Conservation (phyloP, 768 basidiomycete genomes). For the Boletus eberwhitei region DNA sequence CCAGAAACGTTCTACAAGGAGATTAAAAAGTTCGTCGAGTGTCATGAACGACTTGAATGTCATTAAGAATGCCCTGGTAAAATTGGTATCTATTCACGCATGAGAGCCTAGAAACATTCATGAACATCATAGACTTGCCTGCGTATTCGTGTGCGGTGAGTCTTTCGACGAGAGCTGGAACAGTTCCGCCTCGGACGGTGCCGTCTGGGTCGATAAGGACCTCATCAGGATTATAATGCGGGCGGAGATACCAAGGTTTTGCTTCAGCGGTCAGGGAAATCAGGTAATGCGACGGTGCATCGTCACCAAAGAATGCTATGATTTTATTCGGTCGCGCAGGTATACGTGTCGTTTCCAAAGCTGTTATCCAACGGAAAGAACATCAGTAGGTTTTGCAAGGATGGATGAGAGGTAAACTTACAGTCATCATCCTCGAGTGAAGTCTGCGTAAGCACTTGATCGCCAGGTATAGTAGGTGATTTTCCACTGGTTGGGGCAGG, state of each 20-base stretch:
- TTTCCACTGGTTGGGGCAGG: slow-evolving; percentile 14
- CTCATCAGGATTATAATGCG: slow-evolving; percentile 53
- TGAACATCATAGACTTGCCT: slow-evolving; percentile 36
- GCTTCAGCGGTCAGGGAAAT: slow-evolving; percentile 37
- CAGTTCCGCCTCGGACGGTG: slow-evolving; percentile 57
- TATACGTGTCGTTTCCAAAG: slow-evolving; percentile 8
- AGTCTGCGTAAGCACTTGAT: background rate
- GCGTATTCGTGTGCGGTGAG: slow-evolving; percentile 63
- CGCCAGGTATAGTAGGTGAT: background rate
- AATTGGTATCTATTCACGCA: slow-evolving; percentile 44
- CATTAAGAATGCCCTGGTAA: slow-evolving; percentile 61
- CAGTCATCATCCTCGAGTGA: slow-evolving; percentile 20
- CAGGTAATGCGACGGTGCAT: slow-evolving; percentile 44
- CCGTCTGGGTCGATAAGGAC: slow-evolving; percentile 64
- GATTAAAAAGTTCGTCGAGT: slow-evolving; percentile 50
- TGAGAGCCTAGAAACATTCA: background rate
- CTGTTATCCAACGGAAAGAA: slow-evolving; percentile 9
- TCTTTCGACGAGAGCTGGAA: slow-evolving; percentile 57
- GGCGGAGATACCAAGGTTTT: slow-evolving; percentile 59
- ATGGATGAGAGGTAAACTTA: background rate
- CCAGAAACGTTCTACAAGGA: slow-evolving; percentile 54
- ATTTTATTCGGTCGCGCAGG: slow-evolving; percentile 39
- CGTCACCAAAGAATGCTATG: slow-evolving; percentile 49
- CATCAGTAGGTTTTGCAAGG: background rate
- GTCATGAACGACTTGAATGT: slow-evolving; percentile 69